These are phyloP conservation scores for Trichoderma harzianum DNA, from an alignment of 2,329 filamentous ascomycete genomes.

Conservation along the genomic window DNA sequence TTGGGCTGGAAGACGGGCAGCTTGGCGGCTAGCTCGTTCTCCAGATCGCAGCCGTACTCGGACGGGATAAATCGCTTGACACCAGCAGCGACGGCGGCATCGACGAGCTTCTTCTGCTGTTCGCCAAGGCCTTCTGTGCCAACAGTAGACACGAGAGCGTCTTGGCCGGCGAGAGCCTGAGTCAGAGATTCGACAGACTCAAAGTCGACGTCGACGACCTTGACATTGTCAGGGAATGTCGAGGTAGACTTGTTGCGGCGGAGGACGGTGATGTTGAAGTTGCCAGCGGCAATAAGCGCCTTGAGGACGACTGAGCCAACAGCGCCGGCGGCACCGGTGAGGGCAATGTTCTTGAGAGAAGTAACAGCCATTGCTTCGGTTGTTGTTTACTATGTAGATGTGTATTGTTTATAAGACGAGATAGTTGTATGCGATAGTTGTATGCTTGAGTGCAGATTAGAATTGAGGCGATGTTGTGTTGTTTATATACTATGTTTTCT, in stretches of 20 bases:
- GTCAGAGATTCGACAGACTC: conserved; percentile 45
- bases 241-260: conserved; percentile 40
- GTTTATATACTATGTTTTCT: not conserved
- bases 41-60: conserved; percentile 47
- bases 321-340: conserved; percentile 37
- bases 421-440: not conserved
- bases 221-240: conserved; percentile 29
- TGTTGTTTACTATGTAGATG: not conserved
- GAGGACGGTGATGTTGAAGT: conserved; percentile 38
- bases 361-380: conserved; percentile 27
- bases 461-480: not conserved
- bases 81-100: conserved; percentile 57
- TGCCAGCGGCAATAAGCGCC: conserved; percentile 29
- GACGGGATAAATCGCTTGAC: conserved; percentile 61
- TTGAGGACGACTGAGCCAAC: conserved; percentile 34
- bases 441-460: not conserved
- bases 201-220: conserved; percentile 37
- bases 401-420: not conserved
- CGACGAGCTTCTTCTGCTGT: conserved; percentile 43
- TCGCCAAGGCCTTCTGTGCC: conserved; percentile 37
- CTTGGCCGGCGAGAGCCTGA: conserved; percentile 50
- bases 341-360: conserved; percentile 36
- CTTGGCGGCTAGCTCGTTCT: conserved; percentile 31
- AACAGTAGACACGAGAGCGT: conserved; percentile 48
- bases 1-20: conserved; percentile 55